Evolutionary conservation across 305 asterid species (phyloP).

Genomic region (Nicotiana rustica): DNA sequence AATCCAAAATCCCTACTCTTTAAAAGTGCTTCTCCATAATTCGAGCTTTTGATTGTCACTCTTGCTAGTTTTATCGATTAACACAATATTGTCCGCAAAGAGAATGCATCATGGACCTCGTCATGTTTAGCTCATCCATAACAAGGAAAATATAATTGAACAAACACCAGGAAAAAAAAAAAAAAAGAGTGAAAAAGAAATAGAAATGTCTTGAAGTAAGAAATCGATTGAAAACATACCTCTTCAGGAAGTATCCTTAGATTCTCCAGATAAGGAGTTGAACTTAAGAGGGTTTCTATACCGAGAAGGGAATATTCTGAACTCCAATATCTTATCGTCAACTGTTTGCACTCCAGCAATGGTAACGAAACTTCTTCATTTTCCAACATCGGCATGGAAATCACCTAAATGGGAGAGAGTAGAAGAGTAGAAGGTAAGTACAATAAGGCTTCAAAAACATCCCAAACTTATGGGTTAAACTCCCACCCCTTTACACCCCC

Average conservation of each 20-base stretch:
- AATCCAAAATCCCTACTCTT: no score
- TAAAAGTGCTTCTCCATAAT: no score
- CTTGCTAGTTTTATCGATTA: no score
- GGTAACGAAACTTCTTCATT: background rate
- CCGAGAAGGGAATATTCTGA: background rate
- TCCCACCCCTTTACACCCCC: background rate
- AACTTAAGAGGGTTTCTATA: background rate
- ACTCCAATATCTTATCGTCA: background rate
- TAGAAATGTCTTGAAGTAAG: background rate
- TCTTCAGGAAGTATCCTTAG: background rate
- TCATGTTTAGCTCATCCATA: no score
- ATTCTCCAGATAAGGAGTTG: background rate
- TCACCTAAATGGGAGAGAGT: background rate
- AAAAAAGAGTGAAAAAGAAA: background rate
- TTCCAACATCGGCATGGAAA: background rate
- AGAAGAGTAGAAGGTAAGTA: background rate
- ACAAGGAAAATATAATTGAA: background rate
- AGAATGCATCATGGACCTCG: no score
- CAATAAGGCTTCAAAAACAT: conserved; percentile 1
- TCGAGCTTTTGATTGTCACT: no score
- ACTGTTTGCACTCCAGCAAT: background rate
- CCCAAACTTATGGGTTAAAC: background rate
- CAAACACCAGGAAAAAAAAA: background rate
- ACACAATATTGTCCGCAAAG: no score
- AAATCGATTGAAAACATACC: conserved; percentile 2